These are phyloP conservation scores for Pseudevernia furfuracea DNA, from an alignment of 495 filamentous ascomycete species.

Conservation along the genomic window DNA sequence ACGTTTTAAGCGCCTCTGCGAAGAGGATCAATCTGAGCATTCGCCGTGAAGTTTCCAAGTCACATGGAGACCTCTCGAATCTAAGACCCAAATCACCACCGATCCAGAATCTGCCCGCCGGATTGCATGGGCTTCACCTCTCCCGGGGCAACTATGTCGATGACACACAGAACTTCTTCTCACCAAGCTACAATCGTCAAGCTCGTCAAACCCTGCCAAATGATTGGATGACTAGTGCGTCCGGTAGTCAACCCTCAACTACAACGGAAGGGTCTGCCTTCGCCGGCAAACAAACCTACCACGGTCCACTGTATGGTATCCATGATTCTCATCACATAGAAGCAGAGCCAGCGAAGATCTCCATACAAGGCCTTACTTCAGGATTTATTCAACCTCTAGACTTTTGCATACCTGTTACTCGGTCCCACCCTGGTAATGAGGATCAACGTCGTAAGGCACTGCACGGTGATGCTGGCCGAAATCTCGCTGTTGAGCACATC, in stretches of 20 bases:
- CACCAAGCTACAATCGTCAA: constrained; percentile 8
- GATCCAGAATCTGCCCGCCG: neutral
- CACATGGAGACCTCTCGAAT: constrained; percentile 17
- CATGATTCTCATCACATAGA: neutral
- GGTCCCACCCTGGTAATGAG: constrained; percentile 10
- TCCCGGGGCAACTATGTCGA: constrained; percentile 5
- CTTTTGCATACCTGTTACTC: constrained; percentile 18
- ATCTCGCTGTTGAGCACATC: constrained; percentile 19
- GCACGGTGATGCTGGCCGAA: neutral
- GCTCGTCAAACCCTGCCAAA: neutral
- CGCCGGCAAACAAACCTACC: neutral
- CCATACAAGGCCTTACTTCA: constrained; percentile 12
- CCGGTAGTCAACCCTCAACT: neutral
- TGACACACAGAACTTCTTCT: neutral
- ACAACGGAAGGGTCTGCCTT: neutral
- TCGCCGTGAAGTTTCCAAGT: constrained; percentile 10
- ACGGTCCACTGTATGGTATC: neutral
- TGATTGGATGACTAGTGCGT: neutral
- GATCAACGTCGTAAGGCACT: constrained; percentile 3
- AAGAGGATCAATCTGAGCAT: neutral
- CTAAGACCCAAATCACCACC: constrained; percentile 14
- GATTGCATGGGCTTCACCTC: neutral
- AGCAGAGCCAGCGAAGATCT: constrained; percentile 5
- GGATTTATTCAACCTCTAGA: constrained; percentile 10
- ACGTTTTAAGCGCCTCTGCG: neutral